Evolutionary conservation across 805 yeast genomes (phyloP), one percentile per base, ranked within the genome.

Genomic region (Kuraishia ogatae): DNA sequence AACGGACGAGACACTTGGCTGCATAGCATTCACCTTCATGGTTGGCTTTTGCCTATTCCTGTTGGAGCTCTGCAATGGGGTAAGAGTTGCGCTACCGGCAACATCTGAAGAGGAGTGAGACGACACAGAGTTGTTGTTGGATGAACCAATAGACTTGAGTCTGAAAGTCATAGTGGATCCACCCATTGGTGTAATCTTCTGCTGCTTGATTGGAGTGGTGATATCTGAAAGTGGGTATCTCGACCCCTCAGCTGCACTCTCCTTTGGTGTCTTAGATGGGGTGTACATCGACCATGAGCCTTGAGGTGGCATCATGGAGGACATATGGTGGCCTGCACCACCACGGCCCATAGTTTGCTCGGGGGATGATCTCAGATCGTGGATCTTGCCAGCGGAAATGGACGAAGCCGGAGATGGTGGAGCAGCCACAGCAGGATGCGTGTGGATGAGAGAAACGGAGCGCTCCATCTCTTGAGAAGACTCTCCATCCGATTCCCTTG

Each of bases 131-230:
- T 35, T 35, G 43, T 4, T 35, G 43, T 35, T 35, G n/a, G 43
- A 35, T 13, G 43, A 35, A 13, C 43, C 43, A 8, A 35, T 11
- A 15, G 43, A 35, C 39, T 66, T 67, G 59, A 72, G 69, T 58
- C 67, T 71, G 62, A 72, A 71, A 1, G 74, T 71, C 69, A 66
- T 66, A 22, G 71, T 64, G 7, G 61, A 57, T 26, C 63, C 60
- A 8, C 54, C 53, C 52, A 54, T 58, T 28, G 35, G 52, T 17
- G n/a, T 23, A 28, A 28, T 39, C 39, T 39, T 50, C n/a, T 23
- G 35, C 29, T 51, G 53, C 46, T 53, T 53, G 19, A 57, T 48
- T n/a, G 61, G 59, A 1, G 59, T 58, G 13, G 54, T 55, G 13
- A 54, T 56, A 17, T 35, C 43, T 10, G 43, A 35, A 17, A 35